phyloP scores from a whole-genome alignment of 1,284 basidiomycete species.

The Phellopilus nigrolimitatus region DNA sequence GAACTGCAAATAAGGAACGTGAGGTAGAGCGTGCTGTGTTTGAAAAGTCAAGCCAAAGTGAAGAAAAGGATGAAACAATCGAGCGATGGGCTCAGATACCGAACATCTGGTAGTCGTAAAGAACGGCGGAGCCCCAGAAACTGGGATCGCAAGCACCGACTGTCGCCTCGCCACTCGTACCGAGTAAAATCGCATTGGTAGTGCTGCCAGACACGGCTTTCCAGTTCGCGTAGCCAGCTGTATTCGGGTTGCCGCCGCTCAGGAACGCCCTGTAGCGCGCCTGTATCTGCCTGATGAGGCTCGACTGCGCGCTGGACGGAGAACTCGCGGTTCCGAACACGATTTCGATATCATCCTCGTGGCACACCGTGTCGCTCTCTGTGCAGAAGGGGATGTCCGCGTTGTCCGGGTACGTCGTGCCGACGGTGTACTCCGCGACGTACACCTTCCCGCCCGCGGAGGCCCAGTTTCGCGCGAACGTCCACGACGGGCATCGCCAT shows the following conservation, averaged over 20 bases:
- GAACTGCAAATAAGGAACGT: too few species aligned
- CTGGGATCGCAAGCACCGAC: slow-evolving; percentile 54
- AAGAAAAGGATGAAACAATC: too few species aligned
- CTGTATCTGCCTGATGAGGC: slow-evolving; percentile 61
- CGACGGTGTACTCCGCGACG: slow-evolving; percentile 66
- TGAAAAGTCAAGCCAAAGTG: too few species aligned
- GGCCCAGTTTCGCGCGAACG: slow-evolving; percentile 63
- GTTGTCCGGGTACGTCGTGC: slow-evolving; percentile 68
- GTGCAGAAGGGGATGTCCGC: slow-evolving; percentile 48
- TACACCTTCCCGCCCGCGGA: slow-evolving; percentile 58
- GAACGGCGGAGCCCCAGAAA: slow-evolving; percentile 62
- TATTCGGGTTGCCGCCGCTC: slow-evolving; percentile 54
- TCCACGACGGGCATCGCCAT: slow-evolving; percentile 69
- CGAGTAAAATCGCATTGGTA: slow-evolving; percentile 50
- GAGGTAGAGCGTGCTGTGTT: too few species aligned
- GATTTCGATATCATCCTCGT: slow-evolving; percentile 72
- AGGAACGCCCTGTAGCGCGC: slow-evolving; percentile 64
- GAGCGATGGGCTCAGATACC: neutral
- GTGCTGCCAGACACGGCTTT: slow-evolving; percentile 42
- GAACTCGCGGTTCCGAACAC: slow-evolving; percentile 67
- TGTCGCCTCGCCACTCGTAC: slow-evolving; percentile 38
- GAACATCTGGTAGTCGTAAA: slow-evolving; percentile 67
- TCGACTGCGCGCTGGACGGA: slow-evolving; percentile 51
- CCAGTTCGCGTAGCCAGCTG: slow-evolving; percentile 40
- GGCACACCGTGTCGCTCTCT: slow-evolving; percentile 55